Evolutionary conservation across 495 filamentous ascomycete species (phyloP), one percentile per base, ranked within the genome.

Genomic region (Tuber brumale): DNA sequence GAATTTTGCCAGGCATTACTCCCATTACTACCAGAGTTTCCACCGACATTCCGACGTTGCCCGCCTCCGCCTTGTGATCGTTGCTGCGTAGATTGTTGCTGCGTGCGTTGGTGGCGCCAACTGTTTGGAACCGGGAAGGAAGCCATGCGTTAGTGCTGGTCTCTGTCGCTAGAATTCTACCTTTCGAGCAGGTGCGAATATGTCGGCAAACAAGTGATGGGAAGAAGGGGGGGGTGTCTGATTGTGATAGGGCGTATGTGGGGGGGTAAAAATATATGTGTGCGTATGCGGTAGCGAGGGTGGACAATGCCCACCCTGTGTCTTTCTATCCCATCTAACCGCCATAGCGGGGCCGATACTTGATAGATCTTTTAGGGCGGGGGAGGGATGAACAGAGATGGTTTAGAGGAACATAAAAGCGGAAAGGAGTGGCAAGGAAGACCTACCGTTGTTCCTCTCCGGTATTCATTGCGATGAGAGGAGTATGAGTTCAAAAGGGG

Each of bases 11-110:
- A 80, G 73, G 73, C 76, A 71, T 78, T 80, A 27, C 72, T 81
- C 42, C 81, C 81, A 57, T 79, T 81, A 46, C 77, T 79, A 46
- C 82, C 82, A 66, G 77, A 35, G 57, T 80, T 80, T 39, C 77
- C 77, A 41, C 80, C 75, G 27, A 75, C 66, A 48, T 82, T 80
- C 51, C 75, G 79, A 23, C 78, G 75, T 70, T 81, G 79, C 44
- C 71, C 70, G 42, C 77, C 74, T 19, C 78, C 78, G 27, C 78
- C 79, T 70, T 80, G 79, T 69, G 79, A 74, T 72, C 77, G 78
- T 61, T 78, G 77, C 70, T 80, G 79, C 27, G 78, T 71, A 42
- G 78, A 75, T 48, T 79, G 78, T 48, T 80, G 78, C 27, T 66
- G 57, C 18, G 72, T 12, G 39, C 78, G 78, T 69, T 48, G 69